A percentile compares a stretch with the other conserved stretches of the same genome.
These are phyloP conservation scores for Sistotremastrum suecicum DNA, from an alignment of 768 basidiomycete genomes.

Conservation along the genomic window DNA sequence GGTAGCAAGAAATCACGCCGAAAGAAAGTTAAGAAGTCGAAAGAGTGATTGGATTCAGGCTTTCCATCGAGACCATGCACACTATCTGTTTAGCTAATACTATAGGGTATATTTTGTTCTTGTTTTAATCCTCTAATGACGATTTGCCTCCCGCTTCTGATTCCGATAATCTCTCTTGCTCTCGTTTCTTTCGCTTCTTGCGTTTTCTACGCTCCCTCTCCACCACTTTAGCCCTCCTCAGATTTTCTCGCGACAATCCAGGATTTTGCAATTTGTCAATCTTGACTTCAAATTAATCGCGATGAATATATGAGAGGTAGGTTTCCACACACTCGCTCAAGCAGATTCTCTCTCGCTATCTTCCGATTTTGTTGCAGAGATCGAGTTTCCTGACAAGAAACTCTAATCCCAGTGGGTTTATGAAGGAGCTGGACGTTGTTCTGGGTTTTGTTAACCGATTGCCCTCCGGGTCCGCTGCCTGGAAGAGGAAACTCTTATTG, in stretches of 20 bases:
- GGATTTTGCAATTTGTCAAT: slow-evolving; percentile 62
- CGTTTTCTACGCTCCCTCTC: slow-evolving; percentile 61
- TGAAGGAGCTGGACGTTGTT: slow-evolving; percentile 85
- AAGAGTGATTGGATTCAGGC: too few species aligned
- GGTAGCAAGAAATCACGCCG: too few species aligned
- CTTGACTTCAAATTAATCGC: slow-evolving; percentile 20
- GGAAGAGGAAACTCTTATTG: slow-evolving; percentile 2
- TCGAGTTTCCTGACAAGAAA: slow-evolving; percentile 80
- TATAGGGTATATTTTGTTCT: slow-evolving; percentile 8
- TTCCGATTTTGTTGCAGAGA: slow-evolving; percentile 69
- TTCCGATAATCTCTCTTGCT: slow-evolving; percentile 10
- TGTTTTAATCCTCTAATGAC: slow-evolving; percentile 10
- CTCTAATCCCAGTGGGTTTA: slow-evolving; percentile 76
- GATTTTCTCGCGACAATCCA: slow-evolving; percentile 56
- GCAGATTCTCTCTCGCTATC: slow-evolving; percentile 54
- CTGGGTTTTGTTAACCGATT: slow-evolving; percentile 91
- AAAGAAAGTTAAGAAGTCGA: too few species aligned
- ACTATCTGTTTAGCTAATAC: not conserved
- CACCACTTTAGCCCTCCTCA: slow-evolving; percentile 56
- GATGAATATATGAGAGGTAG: slow-evolving; percentile 6
- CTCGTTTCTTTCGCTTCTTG: slow-evolving; percentile 71
- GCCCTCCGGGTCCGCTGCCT: slow-evolving; percentile 93
- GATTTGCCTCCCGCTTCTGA: too few species aligned
- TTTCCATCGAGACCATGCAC: too few species aligned
- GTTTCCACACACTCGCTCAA: slow-evolving; percentile 46